These are phyloP conservation scores for Peronospora farinosa DNA, from an alignment of 352 stramenopile genomes.

Conservation along the genomic window DNA sequence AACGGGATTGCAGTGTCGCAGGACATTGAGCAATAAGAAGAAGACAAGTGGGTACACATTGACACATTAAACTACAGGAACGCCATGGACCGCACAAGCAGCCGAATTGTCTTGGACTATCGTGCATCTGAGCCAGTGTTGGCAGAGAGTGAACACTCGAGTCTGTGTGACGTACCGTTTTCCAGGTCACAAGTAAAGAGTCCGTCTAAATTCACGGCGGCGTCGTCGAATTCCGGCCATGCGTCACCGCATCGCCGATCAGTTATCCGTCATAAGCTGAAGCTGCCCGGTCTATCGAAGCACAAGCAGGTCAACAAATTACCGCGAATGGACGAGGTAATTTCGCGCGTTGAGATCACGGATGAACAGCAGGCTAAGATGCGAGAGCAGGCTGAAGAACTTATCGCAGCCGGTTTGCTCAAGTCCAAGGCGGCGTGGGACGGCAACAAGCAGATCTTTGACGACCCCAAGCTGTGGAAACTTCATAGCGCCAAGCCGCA, in stretches of 20 bases:
- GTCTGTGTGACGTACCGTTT: conserved; percentile 20
- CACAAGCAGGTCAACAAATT: conserved; percentile 24
- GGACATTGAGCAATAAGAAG: not conserved
- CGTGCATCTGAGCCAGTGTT: conserved; percentile 27
- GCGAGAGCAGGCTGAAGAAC: conserved; percentile 30
- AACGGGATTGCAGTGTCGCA: too few species aligned
- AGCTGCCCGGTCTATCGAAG: conserved; percentile 21
- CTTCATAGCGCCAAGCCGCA: conserved; percentile 51
- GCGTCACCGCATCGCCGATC: conserved; percentile 11
- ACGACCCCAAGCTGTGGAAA: conserved; percentile 57
- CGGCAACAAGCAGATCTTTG: conserved; percentile 53
- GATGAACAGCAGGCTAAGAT: conserved; percentile 24
- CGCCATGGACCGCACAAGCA: conserved; percentile 21
- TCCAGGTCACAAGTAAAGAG: conserved; percentile 26
- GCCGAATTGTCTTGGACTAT: conserved; percentile 21
- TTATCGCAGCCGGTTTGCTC: conserved; percentile 33
- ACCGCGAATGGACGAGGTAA: conserved; percentile 34
- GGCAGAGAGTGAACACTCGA: conserved; percentile 29
- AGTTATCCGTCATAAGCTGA: conserved; percentile 23
- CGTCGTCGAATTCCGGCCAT: conserved; percentile 13
- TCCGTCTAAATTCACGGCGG: conserved; percentile 15
- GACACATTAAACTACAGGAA: conserved; percentile 16
- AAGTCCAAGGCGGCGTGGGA: conserved; percentile 51
- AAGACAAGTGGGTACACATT: conserved; percentile 15
- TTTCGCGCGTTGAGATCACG: conserved; percentile 28